These are phyloP conservation scores for Colletotrichum chlorophyti DNA, from an alignment of 2,329 filamentous ascomycete species.

Conservation along the genomic window DNA sequence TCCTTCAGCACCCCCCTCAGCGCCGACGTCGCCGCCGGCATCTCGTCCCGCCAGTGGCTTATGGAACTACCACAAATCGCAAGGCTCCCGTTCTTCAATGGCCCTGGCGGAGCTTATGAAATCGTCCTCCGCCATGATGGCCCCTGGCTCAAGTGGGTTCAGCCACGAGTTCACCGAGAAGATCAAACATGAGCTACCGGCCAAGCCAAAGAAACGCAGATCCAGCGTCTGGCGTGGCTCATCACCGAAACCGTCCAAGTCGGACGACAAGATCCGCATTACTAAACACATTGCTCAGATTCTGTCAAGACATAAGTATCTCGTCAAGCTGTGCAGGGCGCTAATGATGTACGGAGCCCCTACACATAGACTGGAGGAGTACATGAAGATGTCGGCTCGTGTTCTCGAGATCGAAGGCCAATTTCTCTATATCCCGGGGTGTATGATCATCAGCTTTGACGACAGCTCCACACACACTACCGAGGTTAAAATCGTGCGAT, in stretches of 20 bases:
- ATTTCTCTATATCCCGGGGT: constrained; percentile 88
- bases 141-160: constrained; percentile 51
- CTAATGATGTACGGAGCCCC: constrained; percentile 92
- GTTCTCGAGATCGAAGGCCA: constrained; percentile 89
- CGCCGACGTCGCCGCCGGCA: constrained; percentile 36
- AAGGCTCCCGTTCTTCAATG: constrained; percentile 49
- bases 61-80: constrained; percentile 49
- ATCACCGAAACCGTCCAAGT: constrained; percentile 13
- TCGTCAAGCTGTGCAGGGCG: constrained; percentile 83
- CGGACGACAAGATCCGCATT: constrained; percentile 47
- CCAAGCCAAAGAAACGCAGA: constrained; percentile 40
- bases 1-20: constrained; percentile 16
- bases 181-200: constrained; percentile 46
- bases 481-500: constrained; percentile 78
- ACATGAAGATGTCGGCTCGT: constrained; percentile 88
- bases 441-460: constrained; percentile 94
- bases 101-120: constrained; percentile 60
- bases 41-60: constrained; percentile 47
- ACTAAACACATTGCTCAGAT: constrained; percentile 70
- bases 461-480: constrained; percentile 76
- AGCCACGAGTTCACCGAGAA: constrained; percentile 53
- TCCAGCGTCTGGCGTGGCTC: constrained; percentile 24
- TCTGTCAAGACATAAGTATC: constrained; percentile 80
- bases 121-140: constrained; percentile 59
- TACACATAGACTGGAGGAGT: constrained; percentile 89